Conservation (phyloP, 2,329 filamentous ascomycete genomes). For the Pseudopithomyces chartarum region DNA sequence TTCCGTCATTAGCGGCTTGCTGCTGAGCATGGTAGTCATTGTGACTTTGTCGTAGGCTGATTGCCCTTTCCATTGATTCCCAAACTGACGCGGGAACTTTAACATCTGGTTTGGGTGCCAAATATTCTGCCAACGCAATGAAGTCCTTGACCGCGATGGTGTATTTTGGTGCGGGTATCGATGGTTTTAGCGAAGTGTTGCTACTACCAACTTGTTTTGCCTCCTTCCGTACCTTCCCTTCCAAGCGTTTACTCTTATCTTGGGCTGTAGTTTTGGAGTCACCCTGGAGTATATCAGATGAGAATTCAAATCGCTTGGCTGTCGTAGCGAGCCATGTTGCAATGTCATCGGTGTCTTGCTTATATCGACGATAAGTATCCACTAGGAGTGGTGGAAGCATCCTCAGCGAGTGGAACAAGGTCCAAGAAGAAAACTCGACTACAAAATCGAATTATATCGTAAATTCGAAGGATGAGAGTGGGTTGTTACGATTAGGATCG, state of each 20-base stretch:
- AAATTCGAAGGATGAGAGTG: neutral
- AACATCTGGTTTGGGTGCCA: constrained; percentile 22
- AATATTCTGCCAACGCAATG: constrained; percentile 43
- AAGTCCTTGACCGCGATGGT: constrained; percentile 48
- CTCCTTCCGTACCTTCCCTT: constrained; percentile 14
- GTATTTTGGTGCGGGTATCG: constrained; percentile 26
- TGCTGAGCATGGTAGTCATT: constrained; percentile 1
- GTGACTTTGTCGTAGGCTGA: neutral
- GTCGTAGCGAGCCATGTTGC: constrained; percentile 18
- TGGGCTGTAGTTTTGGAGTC: neutral
- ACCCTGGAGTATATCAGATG: constrained; percentile 3
- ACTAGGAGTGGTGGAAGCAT: constrained; percentile 10
- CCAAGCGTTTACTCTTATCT: constrained; percentile 9
- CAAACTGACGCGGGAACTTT: constrained; percentile 1
- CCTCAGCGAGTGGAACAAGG: neutral
- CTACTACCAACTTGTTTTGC: constrained; percentile 5
- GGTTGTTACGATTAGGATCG: neutral
- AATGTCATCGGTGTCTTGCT: constrained; percentile 14
- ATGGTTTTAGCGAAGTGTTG: neutral
- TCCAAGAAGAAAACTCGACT: neutral
- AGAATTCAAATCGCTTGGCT: constrained; percentile 12
- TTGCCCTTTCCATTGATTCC: constrained; percentile 5
- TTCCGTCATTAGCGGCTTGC: constrained; percentile 2
- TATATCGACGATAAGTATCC: constrained; percentile 13
- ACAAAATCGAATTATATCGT: neutral